phyloP scores from a whole-genome alignment of 1,139 yeast genomes.

The Pichia sp. region DNA sequence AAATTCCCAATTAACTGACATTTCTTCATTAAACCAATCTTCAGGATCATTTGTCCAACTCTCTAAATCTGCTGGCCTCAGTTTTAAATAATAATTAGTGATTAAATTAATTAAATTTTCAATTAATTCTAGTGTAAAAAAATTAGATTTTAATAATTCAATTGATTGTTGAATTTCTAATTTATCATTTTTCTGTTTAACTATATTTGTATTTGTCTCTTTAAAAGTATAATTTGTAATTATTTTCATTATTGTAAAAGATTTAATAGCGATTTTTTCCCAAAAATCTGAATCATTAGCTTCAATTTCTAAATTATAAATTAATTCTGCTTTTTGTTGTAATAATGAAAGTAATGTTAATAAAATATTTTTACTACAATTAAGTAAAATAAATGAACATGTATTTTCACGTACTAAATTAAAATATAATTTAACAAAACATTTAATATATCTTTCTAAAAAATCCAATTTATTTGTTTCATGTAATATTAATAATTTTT shows the following conservation, averaged over 20 bases:
- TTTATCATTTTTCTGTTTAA: conserved; percentile 58
- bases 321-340: conserved; percentile 54
- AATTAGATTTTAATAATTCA: conserved; percentile 41
- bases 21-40: conserved; percentile 84
- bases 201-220: conserved; percentile 54
- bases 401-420: conserved; percentile 54
- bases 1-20: conserved; percentile 73
- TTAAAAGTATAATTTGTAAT: conserved; percentile 57
- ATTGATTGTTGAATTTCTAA: conserved; percentile 57
- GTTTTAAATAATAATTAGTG: conserved; percentile 64
- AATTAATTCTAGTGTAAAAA: conserved; percentile 54
- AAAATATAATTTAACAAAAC: conserved; percentile 70
- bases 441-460: conserved; percentile 64
- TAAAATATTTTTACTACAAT: conserved; percentile 55
- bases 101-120: conserved; percentile 58
- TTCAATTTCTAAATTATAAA: conserved; percentile 35
- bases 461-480: conserved; percentile 48
- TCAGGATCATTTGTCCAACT: conserved; percentile 84
- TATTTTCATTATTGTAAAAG: conserved; percentile 59
- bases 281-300: conserved; percentile 44
- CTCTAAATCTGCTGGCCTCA: conserved; percentile 71
- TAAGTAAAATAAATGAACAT: conserved; percentile 64
- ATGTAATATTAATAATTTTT: conserved; percentile 47
- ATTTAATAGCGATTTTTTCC: conserved; percentile 71
- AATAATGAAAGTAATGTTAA: conserved; percentile 52